phyloP scores from a whole-genome alignment of 495 filamentous ascomycete genomes.

The Penicillium roqueforti region DNA sequence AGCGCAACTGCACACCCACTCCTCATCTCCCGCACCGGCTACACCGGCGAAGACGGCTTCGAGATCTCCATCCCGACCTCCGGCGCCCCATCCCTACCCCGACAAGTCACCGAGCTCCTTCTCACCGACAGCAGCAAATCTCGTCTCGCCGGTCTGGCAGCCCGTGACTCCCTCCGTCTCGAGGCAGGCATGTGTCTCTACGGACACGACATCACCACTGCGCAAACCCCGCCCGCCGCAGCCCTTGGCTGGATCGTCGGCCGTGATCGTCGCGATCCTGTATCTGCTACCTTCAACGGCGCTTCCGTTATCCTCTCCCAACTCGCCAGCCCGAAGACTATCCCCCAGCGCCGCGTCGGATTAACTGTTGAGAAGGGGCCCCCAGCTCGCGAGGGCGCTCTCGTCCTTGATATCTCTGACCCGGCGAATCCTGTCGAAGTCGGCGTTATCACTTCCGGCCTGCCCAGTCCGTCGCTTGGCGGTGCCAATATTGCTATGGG shows the following conservation, averaged over 20 bases:
- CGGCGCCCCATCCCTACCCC: slow-evolving; percentile 35
- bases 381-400: slow-evolving; percentile 83
- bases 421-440: slow-evolving; percentile 45
- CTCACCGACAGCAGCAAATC: slow-evolving; percentile 59
- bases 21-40: slow-evolving; percentile 81
- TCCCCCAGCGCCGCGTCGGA: slow-evolving; percentile 71
- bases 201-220: slow-evolving; percentile 91
- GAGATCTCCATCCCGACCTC: slow-evolving; percentile 77
- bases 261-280: slow-evolving; percentile 60
- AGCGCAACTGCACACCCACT: slow-evolving; percentile 48
- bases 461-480: slow-evolving; percentile 78
- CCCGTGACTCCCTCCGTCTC: slow-evolving; percentile 84
- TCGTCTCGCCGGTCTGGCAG: slow-evolving; percentile 80
- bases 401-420: slow-evolving; percentile 62
- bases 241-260: slow-evolving; percentile 81
- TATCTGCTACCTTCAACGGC: slow-evolving; percentile 66
- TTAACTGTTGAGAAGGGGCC: slow-evolving; percentile 76
- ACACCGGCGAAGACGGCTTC: slow-evolving; percentile 97
- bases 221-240: slow-evolving; percentile 82
- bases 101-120: slow-evolving; percentile 55
- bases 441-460: slow-evolving; percentile 80
- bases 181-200: slow-evolving; percentile 98
- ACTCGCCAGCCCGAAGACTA: slow-evolving; percentile 63
- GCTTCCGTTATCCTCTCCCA: slow-evolving; percentile 66
- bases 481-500: slow-evolving; percentile 95